Base-by-base conservation (phyloP, 1,284 basidiomycete genomes). In the Malassezia globosa region DNA sequence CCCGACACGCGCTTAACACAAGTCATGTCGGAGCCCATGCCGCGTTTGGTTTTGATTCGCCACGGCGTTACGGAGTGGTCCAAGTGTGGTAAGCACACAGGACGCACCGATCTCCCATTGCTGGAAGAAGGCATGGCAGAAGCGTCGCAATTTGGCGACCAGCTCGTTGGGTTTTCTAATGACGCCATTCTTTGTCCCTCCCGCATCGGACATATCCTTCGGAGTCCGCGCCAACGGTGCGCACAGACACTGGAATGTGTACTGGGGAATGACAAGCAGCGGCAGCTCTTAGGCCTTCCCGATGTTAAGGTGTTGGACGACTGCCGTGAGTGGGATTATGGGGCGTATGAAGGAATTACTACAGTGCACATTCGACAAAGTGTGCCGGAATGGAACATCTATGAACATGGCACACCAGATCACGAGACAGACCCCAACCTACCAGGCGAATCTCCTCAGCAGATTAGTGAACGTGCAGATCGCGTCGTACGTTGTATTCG, bases 1-100 rank as follows among this genome's bases (percentile, higher is more conserved):
- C n/a, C n/a, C n/a, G n/a, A n/a, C n/a, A n/a, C n/a, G n/a, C n/a
- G n/a, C n/a, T n/a, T n/a, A n/a, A n/a, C n/a, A n/a, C n/a, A n/a
- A n/a, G n/a, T n/a, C n/a, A n/a, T n/a, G n/a, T n/a, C n/a, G n/a
- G 29, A 21, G 33, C 36, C 53, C 38, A 66, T 69, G 64, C 68
- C 68, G 7, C 54, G 64, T 26, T 59, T 71, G 31, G 60, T 69
- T 31, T 51, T 71, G 14, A 59, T 63, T 23, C 64, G 68, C 11
- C 68, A 71, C 48, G 68, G 66, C 47, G 63, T 60, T 52, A 71
- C 68, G 14, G 65, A 64, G 48, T 71, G 68, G 68, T 61, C 64
- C 34, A 59, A 66, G 45, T 60, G 54, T 11, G 65, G 66, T 11
- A 60, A 63, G 50, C 66, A 71, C 46, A 71, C 68, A 2, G 66